Evolutionary conservation across 73 alveolate genomes (phyloP), one percentile per base, ranked within the genome.

Genomic region (Paramecium caudatum): DNA sequence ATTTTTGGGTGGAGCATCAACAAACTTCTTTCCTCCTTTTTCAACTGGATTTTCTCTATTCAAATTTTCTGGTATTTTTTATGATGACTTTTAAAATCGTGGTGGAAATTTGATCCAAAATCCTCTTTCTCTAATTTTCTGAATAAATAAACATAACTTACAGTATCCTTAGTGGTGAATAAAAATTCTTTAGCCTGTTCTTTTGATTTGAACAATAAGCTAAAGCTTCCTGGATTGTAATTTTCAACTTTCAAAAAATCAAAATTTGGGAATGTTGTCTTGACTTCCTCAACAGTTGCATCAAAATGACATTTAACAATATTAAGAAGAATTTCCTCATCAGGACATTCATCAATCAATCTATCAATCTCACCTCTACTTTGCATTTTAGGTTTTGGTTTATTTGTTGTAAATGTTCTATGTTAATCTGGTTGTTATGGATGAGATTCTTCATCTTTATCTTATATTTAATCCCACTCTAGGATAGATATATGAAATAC

Each of bases 141-240:
- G 80, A 55, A 27, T 17, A 55, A 27, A 55, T 19, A 0, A 55
- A 8, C 23, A 27, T 4, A 0, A 43, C 30, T 23, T 55, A 55
- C 80, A 9, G 62, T 41, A 16, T 74, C 88, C 17, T 74, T 74
- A 15, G 88, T 74, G 36, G 62, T 74, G n/a, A 41, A 74, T 2
- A 74, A n/a, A 68, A 74, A 74, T 41, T 74, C 88, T 39, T 74
- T 74, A 7, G 88, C 88, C 13, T 37, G 19, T 74, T 74, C 88
- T 68, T 74, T 74, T 41, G 19, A 39, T 27, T 74, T 74, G 69
- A 74, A 74, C 13, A 74, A 32, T 15, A 74, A 43, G 10, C 69
- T 41, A 43, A 74, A 74, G 43, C 88, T 74, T 25, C 88, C 88
- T 74, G 88, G 88, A 43, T 74, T 74, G 68, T 74, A 74, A 45